Conservation (phyloP, 1,284 basidiomycete genomes). For the Peniophora sp. region DNA sequence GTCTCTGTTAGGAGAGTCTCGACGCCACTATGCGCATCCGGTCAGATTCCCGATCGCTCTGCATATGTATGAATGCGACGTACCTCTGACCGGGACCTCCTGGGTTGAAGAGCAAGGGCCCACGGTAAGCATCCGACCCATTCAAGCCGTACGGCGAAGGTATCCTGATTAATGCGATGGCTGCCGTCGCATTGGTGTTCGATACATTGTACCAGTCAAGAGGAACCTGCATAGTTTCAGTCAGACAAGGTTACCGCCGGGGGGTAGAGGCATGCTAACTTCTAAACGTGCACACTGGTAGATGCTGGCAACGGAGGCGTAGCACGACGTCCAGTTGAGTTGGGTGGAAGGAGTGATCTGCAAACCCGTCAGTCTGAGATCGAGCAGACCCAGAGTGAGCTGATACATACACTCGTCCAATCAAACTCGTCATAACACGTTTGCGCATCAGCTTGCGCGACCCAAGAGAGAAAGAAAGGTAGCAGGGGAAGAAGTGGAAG, state of each 20-base stretch:
- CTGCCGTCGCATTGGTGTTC: neutral
- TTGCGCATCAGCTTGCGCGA: neutral
- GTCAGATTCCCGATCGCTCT: neutral
- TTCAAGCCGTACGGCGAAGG: neutral
- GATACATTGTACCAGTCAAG: neutral
- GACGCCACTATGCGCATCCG: neutral
- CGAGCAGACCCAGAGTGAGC: neutral
- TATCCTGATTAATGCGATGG: neutral
- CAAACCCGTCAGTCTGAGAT: neutral
- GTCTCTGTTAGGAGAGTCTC: neutral
- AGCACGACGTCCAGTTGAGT: neutral
- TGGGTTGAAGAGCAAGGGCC: neutral
- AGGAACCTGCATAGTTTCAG: neutral
- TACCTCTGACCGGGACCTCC: neutral
- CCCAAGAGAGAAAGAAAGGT: neutral
- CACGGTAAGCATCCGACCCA: neutral
- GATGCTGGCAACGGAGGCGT: neutral
- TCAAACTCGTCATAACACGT: neutral
- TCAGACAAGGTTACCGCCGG: neutral
- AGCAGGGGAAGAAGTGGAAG: neutral
- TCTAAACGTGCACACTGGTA: neutral
- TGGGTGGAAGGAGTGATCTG: neutral
- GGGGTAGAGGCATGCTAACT: neutral
- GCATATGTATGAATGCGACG: neutral
- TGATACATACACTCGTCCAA: neutral